phyloP scores from a whole-genome alignment of 2,329 filamentous ascomycete species.

The Ceratocystis cubensis region DNA sequence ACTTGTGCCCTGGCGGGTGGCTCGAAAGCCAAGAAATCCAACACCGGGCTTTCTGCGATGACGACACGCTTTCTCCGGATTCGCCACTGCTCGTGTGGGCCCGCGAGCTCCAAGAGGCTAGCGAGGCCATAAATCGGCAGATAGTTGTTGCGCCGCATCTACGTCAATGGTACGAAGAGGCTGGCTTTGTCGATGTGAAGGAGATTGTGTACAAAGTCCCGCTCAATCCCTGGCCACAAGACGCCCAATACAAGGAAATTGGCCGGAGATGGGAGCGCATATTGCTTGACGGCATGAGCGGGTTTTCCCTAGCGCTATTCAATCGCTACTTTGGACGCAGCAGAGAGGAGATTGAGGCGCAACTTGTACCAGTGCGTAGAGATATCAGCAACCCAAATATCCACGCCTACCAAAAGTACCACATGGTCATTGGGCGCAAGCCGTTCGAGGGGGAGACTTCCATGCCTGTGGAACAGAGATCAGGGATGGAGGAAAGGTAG shows the following conservation, averaged over 20 bases:
- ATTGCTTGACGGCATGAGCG: slow-evolving; percentile 34
- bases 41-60: slow-evolving; percentile 32
- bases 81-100: slow-evolving; percentile 32
- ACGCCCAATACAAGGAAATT: slow-evolving; percentile 33
- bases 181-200: slow-evolving; percentile 44
- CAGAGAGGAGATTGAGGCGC: slow-evolving; percentile 39
- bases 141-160: slow-evolving; percentile 29
- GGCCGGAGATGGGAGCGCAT: slow-evolving; percentile 37
- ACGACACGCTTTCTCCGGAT: slow-evolving; percentile 32
- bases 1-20: slow-evolving; percentile 41
- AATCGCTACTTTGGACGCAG: slow-evolving; percentile 32
- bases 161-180: slow-evolving; percentile 32
- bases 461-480: neutral
- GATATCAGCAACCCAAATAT: slow-evolving; percentile 35
- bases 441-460: slow-evolving; percentile 27
- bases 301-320: slow-evolving; percentile 33
- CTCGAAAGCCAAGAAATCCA: slow-evolving; percentile 42
- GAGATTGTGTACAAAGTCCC: slow-evolving; percentile 43
- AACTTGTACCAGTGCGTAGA: slow-evolving; percentile 37
- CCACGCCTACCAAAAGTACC: slow-evolving; percentile 39
- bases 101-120: slow-evolving; percentile 32
- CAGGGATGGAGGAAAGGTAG: neutral
- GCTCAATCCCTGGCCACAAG: slow-evolving; percentile 41
- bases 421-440: slow-evolving; percentile 41
- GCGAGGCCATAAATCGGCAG: slow-evolving; percentile 30